Evolutionary conservation across 2,329 filamentous ascomycete species (phyloP).

Genomic region (Penicillium sp.): DNA sequence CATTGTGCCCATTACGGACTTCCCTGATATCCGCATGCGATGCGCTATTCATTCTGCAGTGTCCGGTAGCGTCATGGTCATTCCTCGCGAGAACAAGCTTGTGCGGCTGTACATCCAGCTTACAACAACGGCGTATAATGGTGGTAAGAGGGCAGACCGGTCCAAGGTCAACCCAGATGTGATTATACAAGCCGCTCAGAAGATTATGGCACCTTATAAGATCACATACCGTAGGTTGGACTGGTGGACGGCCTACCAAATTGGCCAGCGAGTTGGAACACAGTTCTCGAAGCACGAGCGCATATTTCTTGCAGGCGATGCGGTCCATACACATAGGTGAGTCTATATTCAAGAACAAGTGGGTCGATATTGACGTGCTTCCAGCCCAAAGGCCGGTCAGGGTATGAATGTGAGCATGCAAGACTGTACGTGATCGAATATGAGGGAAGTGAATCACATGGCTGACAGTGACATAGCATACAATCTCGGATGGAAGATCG

Average conservation of each 20-base stretch:
- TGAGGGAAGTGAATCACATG: neutral
- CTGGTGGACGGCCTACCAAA: slow-evolving; percentile 72
- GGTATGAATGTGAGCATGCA: slow-evolving; percentile 77
- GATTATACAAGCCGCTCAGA: slow-evolving; percentile 67
- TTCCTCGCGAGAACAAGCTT: slow-evolving; percentile 66
- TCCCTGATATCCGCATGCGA: slow-evolving; percentile 63
- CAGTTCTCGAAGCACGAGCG: slow-evolving; percentile 61
- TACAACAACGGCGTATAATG: slow-evolving; percentile 50
- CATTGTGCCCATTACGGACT: slow-evolving; percentile 59
- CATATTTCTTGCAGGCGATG: slow-evolving; percentile 74
- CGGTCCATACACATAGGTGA: slow-evolving; percentile 56
- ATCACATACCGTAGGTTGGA: slow-evolving; percentile 67
- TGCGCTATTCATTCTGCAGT: slow-evolving; percentile 63
- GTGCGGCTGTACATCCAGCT: slow-evolving; percentile 71
- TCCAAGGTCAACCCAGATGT: slow-evolving; percentile 67
- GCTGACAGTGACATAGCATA: slow-evolving; percentile 40
- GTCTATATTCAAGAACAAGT: neutral
- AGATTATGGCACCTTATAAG: slow-evolving; percentile 70
- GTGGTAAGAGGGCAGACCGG: slow-evolving; percentile 57
- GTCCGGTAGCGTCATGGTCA: slow-evolving; percentile 66
- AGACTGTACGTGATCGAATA: slow-evolving; percentile 48
- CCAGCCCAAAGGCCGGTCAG: slow-evolving; percentile 48
- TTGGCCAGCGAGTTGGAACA: slow-evolving; percentile 67
- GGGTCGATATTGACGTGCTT: neutral
- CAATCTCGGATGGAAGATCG: slow-evolving; percentile 64